Evolutionary conservation across 2,329 filamentous ascomycete genomes (phyloP).

Genomic region (Penicillium sp.): DNA sequence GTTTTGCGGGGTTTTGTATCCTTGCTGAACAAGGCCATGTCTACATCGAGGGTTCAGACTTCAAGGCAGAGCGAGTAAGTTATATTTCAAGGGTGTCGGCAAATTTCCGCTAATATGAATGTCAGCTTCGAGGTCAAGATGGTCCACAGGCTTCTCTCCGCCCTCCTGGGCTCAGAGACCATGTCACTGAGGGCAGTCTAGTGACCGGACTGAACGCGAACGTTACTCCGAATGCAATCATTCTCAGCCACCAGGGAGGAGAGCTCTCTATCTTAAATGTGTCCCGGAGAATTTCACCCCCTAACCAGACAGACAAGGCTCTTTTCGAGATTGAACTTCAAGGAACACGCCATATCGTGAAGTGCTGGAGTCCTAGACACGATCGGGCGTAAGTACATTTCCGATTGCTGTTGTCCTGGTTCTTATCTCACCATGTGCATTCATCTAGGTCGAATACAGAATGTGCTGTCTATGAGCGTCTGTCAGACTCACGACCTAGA

Average conservation of each 20-base stretch:
- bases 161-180: too few relatives aligned
- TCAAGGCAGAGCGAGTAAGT: too few relatives aligned
- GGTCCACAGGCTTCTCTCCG: too few relatives aligned
- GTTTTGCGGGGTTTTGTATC: too few relatives aligned
- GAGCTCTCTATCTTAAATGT: neutral
- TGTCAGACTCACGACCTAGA: neutral
- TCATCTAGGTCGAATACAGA: constrained; percentile 1
- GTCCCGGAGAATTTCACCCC: neutral
- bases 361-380: too few relatives aligned
- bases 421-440: constrained; percentile 1
- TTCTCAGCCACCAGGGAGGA: neutral
- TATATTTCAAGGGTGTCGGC: too few relatives aligned
- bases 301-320: neutral
- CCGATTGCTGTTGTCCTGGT: neutral
- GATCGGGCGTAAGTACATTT: neutral
- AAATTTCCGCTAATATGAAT: too few relatives aligned
- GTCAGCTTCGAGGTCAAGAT: too few relatives aligned
- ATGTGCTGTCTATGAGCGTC: neutral
- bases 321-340: neutral
- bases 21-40: too few relatives aligned
- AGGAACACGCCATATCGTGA: neutral
- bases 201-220: neutral
- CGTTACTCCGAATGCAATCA: neutral
- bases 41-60: too few relatives aligned
- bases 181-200: neutral